phyloP scores from a whole-genome alignment of 2,329 filamentous ascomycete species.

The Botrytis fabae region DNA sequence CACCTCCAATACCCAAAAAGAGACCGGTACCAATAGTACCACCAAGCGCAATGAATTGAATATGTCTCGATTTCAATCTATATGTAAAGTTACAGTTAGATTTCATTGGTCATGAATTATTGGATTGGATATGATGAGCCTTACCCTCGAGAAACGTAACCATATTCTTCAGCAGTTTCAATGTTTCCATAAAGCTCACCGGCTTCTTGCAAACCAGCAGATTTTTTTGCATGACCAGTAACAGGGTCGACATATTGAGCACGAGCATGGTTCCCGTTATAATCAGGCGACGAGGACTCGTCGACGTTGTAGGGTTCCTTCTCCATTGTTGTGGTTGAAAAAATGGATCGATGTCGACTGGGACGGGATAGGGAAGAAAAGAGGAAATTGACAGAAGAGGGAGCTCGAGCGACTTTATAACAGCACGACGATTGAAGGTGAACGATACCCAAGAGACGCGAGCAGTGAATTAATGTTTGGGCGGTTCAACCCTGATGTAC shows the following conservation, averaged over 20 bases:
- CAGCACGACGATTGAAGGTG: neutral
- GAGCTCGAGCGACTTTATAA: slow-evolving; percentile 15
- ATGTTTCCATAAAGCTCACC: slow-evolving; percentile 54
- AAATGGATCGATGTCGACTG: neutral
- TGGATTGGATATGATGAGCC: slow-evolving; percentile 24
- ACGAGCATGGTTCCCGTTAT: slow-evolving; percentile 28
- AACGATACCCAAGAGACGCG: neutral
- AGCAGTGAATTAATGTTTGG: slow-evolving; percentile 17
- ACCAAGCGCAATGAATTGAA: slow-evolving; percentile 60
- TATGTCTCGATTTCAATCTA: slow-evolving; percentile 49
- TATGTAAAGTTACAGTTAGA: neutral
- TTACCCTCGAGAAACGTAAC: slow-evolving; percentile 52
- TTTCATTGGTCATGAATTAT: neutral
- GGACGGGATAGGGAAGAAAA: neutral
- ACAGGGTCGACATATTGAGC: slow-evolving; percentile 31
- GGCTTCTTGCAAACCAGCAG: slow-evolving; percentile 47
- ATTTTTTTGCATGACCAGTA: slow-evolving; percentile 37
- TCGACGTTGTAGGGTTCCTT: slow-evolving; percentile 34
- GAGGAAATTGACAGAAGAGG: neutral
- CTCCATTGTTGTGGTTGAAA: slow-evolving; percentile 31
- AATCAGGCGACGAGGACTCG: slow-evolving; percentile 27
- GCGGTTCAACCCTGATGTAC: neutral
- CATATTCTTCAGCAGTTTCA: slow-evolving; percentile 51
- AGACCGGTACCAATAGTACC: slow-evolving; percentile 58
- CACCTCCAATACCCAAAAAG: slow-evolving; percentile 55